Percentiles rank a stretch among this genome's conserved stretches.
phyloP scores from a whole-genome alignment of 2,329 filamentous ascomycete species.

The Neonectria ditissima region DNA sequence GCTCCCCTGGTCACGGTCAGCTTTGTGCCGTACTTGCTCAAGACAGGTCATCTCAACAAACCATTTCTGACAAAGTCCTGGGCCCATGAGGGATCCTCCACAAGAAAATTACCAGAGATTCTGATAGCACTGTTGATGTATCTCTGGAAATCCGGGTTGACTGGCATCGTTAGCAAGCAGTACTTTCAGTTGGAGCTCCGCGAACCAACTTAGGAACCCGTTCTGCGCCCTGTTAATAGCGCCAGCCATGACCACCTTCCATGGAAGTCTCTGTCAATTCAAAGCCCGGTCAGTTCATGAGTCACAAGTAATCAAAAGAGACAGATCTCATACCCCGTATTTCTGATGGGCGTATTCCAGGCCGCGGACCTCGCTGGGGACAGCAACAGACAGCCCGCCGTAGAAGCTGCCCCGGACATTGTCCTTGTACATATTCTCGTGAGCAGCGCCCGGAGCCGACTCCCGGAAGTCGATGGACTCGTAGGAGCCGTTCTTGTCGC shows the following conservation, averaged over 20 bases:
- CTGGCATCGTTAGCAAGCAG: constrained; percentile 49
- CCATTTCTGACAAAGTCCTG: constrained; percentile 89
- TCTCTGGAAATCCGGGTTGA: constrained; percentile 78
- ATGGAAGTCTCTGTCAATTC: constrained; percentile 64
- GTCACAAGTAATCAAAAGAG: neutral
- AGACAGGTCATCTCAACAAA: constrained; percentile 30
- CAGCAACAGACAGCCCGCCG: constrained; percentile 78
- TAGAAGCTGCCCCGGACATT: constrained; percentile 74
- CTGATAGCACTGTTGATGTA: constrained; percentile 72
- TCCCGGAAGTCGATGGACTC: constrained; percentile 93
- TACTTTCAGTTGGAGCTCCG: constrained; percentile 17
- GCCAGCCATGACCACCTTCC: constrained; percentile 78
- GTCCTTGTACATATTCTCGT: constrained; percentile 85
- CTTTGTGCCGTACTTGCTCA: neutral
- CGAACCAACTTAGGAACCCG: constrained; percentile 68
- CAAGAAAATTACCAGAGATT: constrained; percentile 69
- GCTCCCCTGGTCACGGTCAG: constrained; percentile 59
- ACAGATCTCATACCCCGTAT: constrained; percentile 66
- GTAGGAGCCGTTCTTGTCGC: constrained; percentile 78
- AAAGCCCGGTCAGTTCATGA: constrained; percentile 13
- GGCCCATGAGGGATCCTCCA: constrained; percentile 82
- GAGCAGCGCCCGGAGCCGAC: constrained; percentile 83
- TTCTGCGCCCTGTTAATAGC: constrained; percentile 79
- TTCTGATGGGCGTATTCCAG: constrained; percentile 81
- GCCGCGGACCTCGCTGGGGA: constrained; percentile 82